Evolutionary conservation across 129 eudicot genomes (phyloP), one percentile per base, ranked within the genome.

Genomic region (Flaveria linearis): DNA sequence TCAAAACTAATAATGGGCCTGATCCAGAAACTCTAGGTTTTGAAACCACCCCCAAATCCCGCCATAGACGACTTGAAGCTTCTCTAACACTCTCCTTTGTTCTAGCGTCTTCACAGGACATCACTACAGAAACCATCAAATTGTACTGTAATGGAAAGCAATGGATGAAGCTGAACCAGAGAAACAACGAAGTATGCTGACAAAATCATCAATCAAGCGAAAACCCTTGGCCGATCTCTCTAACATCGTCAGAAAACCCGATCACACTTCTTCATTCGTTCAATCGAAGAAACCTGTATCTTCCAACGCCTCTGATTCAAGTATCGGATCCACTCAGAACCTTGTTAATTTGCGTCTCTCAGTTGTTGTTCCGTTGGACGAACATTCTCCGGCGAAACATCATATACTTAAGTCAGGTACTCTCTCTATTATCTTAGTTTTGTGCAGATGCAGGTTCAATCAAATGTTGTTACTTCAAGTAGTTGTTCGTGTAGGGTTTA

Each of bases 191-290:
- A 57, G 2, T 55, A 42, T 73, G 69, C 30, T 66, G 16, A 73
- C 70, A 5, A 74, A 60, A 56, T 46, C 84, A 78, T 80, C 80
- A 68, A 67, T 45, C 45, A 74, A 57, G 17, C 18, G 84, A 68
- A 80, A 80, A 74, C 84, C 84, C 23, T 74, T 80, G 2, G 53
- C 76, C 25, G 49, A 80, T 68, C 80, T 80, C 46, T 74, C 84
- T 57, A 80, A 80, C 75, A 57, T 74, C 75, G 33, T 67, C 53
- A 69, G 69, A 14, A 74, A 73, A 56, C 60, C 75, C 17, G 13
- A 67, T 25, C 55, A 25, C 13, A 41, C 43, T 39, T 67, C 67
- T 22, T 56, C 74, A 6, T 50, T 65, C 36, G 49, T 58, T 8
- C 72, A 52, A 64, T 30, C 77, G 49, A 73, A 74, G 75, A 63